Base-by-base conservation (phyloP, 1,284 basidiomycete genomes). In the Wallemia mellicola region DNA sequence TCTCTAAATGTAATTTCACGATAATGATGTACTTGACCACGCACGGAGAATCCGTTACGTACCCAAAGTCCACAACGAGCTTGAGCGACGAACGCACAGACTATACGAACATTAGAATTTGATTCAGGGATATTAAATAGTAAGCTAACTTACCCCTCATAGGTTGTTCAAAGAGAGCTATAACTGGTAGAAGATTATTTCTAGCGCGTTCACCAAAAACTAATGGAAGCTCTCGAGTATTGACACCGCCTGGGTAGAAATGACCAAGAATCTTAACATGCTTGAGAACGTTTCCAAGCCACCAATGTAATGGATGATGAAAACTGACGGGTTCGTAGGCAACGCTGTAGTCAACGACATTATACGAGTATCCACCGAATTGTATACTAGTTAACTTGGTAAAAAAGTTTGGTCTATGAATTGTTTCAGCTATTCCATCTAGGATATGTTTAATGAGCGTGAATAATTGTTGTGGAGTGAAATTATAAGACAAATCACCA, bases 1-100 rank as follows among this genome's bases (percentile, higher is more conserved):
- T 96, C 94, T 27, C 92, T 82, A 60, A 96, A 78, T 76, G 85
- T 84, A 68, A 88, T 88, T 68, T 98, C 92, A 54, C 89, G 83
- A 69, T 98, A 99, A 69, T 98, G 91, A 60, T 92, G 76, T n/a
- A 91, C 76, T 68, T 98, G 94, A 0, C 87, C 86, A 1, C 92
- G 82, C 64, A 98, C 91, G 3, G 84, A 85, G 65, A 89, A 86
- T 1, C 94, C 94, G 65, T 99, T 99, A 59, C 92, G 82, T 2
- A 95, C 91, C 94, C 94, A 99, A 24, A 96, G 76, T 1, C 91
- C 89, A 1, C 86, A 83, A 19, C 89, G 79, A 60, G 96, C 89
- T 70, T 98, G 94, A 0, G 92, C 87, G 30, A 96, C 81, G 76
- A 88, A 84, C 0, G 82, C 77, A 24, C 87, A 73, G 2, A 86